Evolutionary conservation across 106 monocot genomes (phyloP).

Genomic region (Apostasia ramifera): DNA sequence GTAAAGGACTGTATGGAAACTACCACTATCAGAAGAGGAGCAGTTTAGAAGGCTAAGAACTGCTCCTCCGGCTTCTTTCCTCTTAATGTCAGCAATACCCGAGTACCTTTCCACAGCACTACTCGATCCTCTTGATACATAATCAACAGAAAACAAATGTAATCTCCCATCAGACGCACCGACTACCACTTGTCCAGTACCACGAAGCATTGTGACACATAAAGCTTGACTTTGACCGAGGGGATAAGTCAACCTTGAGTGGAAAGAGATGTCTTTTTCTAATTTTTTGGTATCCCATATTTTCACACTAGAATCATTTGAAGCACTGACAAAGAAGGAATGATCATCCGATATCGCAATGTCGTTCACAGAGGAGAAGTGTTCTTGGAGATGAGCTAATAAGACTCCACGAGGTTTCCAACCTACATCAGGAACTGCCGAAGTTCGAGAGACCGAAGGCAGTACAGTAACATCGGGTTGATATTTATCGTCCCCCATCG

Average conservation of each 20-base stretch:
- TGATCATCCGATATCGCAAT: constrained; percentile 79
- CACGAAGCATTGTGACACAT: constrained; percentile 69
- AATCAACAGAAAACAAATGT: constrained; percentile 86
- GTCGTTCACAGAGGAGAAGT: constrained; percentile 82
- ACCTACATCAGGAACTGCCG: constrained; percentile 48
- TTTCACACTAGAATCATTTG: constrained; percentile 87
- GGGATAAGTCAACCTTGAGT: constrained; percentile 85
- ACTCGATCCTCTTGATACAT: constrained; percentile 63
- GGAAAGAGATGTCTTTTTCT: constrained; percentile 91
- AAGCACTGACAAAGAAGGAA: constrained; percentile 80
- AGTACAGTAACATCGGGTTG: constrained; percentile 46
- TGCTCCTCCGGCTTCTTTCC: constrained; percentile 69
- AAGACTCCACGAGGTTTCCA: constrained; percentile 93
- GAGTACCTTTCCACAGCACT: constrained; percentile 89
- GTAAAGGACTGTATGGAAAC: constrained; percentile 58
- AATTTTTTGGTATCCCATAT: constrained; percentile 96
- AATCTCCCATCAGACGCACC: constrained; percentile 70
- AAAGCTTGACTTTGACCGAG: constrained; percentile 59
- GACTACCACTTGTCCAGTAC: constrained; percentile 64
- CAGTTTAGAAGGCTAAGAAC: constrained; percentile 80
- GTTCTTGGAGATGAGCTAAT: constrained; percentile 92
- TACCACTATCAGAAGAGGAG: constrained; percentile 40
- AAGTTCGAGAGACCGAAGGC: constrained; percentile 40
- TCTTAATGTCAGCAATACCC: constrained; percentile 81
- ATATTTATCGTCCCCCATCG: constrained; percentile 43